Evolutionary conservation across 495 filamentous ascomycete genomes (phyloP), one percentile per base, ranked within the genome.

Genomic region (Physcia stellaris): DNA sequence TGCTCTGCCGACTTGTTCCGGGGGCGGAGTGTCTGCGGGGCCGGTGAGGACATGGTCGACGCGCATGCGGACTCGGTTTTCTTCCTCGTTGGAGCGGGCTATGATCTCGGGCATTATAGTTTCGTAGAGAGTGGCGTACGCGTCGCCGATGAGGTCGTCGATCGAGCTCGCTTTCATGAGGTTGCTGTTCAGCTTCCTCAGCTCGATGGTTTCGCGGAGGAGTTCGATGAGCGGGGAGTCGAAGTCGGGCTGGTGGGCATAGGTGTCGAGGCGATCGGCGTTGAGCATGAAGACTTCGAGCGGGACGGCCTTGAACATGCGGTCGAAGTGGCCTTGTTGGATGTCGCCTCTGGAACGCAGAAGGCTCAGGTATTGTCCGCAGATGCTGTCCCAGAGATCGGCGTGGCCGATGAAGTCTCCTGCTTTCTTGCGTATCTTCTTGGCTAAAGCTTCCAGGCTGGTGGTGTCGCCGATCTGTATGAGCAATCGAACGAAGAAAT

Each of bases 131-230:
- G 71, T 64, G 2, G 83, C 77, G 55, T 90, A 99, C 22, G 81
- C 69, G 53, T 99, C 90, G 11, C 74, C 77, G 37, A 94, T 79
- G 21, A 96, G 66, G 52, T 96, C 90, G 51, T 96, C 92, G 30
- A 95, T 83, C 23, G 79, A 66, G 2, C 75, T 71, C 4, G 78
- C 30, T 52, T 87, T 93, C 75, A 87, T 88, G 6, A 90, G 68
- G 37, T 75, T 77, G 32, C 74, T 74, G 55, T 94, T 94, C 28
- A 88, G 68, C 47, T 83, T 87, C 52, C 93, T 94, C n/a, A 96
- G 61, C 50, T 96, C 88, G 33, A 83, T 65, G 4, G 75, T 76
- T 39, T 99, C 92, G 36, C 84, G 75, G 24, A 99, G 64, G 4
- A 86, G 69, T 44, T 80, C 80, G 2, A 95, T 63, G 12, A 67